Evolutionary conservation across 352 stramenopile genomes (phyloP).

Genomic region (Globisporangium spiculum): DNA sequence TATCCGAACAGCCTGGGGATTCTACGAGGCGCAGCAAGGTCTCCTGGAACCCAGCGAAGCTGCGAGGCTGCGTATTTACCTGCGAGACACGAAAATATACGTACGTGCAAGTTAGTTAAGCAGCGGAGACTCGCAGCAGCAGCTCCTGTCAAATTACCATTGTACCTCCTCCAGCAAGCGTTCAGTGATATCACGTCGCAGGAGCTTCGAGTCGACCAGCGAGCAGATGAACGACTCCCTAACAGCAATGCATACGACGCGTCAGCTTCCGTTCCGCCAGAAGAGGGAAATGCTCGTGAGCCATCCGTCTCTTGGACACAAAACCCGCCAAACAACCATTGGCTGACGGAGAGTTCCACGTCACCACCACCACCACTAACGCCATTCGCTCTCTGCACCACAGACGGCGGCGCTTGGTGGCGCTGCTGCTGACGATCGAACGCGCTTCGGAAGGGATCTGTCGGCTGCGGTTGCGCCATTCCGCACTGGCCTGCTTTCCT

Average conservation of each 20-base stretch:
- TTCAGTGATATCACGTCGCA: background rate
- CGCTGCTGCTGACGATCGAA: background rate
- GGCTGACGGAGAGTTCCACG: background rate
- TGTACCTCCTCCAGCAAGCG: background rate
- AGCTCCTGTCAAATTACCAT: background rate
- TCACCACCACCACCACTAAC: background rate
- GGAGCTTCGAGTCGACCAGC: background rate
- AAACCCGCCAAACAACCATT: conserved; percentile 6
- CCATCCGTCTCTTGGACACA: background rate
- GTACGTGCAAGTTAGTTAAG: background rate
- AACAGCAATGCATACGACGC: background rate
- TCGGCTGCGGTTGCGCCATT: background rate
- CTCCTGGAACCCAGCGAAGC: conserved; percentile 1
- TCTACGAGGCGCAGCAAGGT: background rate
- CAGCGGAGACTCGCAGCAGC: background rate
- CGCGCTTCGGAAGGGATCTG: conserved; percentile 6
- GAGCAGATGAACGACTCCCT: background rate
- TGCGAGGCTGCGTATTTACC: background rate
- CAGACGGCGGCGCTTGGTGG: background rate
- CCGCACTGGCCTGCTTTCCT: background rate
- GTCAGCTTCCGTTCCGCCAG: background rate
- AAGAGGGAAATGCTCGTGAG: background rate
- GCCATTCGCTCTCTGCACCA: background rate
- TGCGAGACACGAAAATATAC: background rate
- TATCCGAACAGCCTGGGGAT: background rate